Base-by-base conservation (phyloP, 345 rosid species). In the Hibiscus mutabilis region DNA sequence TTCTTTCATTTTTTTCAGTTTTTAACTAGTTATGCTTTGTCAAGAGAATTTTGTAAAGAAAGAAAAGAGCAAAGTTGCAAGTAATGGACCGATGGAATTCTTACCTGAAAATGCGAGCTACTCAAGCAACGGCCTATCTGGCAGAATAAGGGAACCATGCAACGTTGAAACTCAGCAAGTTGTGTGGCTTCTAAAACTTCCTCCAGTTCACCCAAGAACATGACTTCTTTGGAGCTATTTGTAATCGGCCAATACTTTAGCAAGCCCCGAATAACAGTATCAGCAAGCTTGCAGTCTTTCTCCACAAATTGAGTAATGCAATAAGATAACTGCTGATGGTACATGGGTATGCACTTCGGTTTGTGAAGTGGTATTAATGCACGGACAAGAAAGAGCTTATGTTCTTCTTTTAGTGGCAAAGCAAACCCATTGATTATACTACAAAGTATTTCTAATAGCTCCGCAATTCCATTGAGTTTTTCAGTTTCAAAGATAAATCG, bases 131-230 rank as follows among this genome's bases (percentile, higher is more conserved):
- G 86, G 47, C 83, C 84, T 57, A 91, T 79, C 64, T 83, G 93
- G 24, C 79, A 84, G 78, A 89, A 89, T 72, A 91, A 79, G 62
- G 89, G 91, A 4, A 88, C 91, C 97, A 89, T 91, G 74, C 96
- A 89, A 2, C 97, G 91, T 51, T 91, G 93, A 73, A 91, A 91
- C 72, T 91, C 97, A 19, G 90, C 83, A 35, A 87, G 85, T 62
- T 91, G 97, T 66, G 93, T 91, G 24, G 93, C 89, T 82, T 91
- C 97, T 77, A 91, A 83, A 68, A 91, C 96, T 85, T 91, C 97
- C 79, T 91, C 96, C 71, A 91, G 72, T 76, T 91, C 97, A 3
- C 95, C 86, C 56, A 91, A 83, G 80, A 89, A 91, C 95, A 91
- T 81, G 19, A 91, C 97, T 83, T 91, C 95, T 80, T 91, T 91